A percentile compares a stretch with the other conserved stretches of the same genome.
Conservation (phyloP, 208 protist species). For the Phytomonas sp. region DNA sequence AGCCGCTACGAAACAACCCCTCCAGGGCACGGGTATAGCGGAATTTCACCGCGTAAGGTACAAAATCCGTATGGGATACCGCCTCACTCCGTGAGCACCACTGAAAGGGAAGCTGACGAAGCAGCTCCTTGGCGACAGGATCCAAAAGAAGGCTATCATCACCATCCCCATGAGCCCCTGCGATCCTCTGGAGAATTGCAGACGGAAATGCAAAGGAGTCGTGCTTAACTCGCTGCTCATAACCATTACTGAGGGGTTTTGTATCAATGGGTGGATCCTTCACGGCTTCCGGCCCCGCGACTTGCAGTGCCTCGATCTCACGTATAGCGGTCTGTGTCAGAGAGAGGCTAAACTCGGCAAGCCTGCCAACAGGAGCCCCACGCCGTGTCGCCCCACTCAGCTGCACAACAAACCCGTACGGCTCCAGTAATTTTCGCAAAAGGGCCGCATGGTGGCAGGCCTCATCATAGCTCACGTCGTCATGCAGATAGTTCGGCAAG, state of each 20-base stretch:
- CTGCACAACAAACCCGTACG: slow-evolving; percentile 36
- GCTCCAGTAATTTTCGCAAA: slow-evolving; percentile 23
- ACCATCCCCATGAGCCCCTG: background rate
- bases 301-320: slow-evolving; percentile 18
- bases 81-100: slow-evolving; percentile 8
- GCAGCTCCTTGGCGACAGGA: background rate
- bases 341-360: slow-evolving; percentile 30
- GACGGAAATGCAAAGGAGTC: slow-evolving; percentile 5
- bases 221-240: background rate
- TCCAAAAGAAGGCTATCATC: background rate
- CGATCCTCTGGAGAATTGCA: background rate
- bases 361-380: slow-evolving; percentile 30
- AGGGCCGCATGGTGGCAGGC: slow-evolving; percentile 29
- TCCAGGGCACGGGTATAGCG: slow-evolving; percentile 35
- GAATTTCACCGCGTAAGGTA: slow-evolving; percentile 15
- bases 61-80: slow-evolving; percentile 15
- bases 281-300: background rate
- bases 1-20: slow-evolving; percentile 27
- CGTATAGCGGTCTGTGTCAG: slow-evolving; percentile 20
- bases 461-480: slow-evolving; percentile 49
- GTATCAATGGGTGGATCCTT: background rate
- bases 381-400: slow-evolving; percentile 31
- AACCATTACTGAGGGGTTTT: background rate
- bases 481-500: slow-evolving; percentile 14
- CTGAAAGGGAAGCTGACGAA: background rate